phyloP scores from a whole-genome alignment of 2,329 filamentous ascomycete genomes.

The Aspergillus sp. region DNA sequence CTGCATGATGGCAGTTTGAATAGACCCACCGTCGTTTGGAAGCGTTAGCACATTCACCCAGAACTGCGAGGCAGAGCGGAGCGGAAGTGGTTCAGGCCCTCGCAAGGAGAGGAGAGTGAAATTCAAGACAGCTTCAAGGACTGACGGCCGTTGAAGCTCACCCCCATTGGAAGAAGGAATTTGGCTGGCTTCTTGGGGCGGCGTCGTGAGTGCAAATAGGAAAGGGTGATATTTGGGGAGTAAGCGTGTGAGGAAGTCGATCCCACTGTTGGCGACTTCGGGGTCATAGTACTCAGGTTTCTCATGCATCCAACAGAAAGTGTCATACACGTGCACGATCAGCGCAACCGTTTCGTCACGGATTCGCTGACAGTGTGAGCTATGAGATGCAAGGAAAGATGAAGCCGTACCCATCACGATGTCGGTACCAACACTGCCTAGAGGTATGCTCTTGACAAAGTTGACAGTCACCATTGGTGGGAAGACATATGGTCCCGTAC shows the following conservation, averaged over 20 bases:
- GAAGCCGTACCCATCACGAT: slow-evolving; percentile 50
- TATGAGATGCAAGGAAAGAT: slow-evolving; percentile 48
- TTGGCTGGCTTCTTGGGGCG: slow-evolving; percentile 20
- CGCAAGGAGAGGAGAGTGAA: slow-evolving; percentile 45
- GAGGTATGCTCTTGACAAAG: slow-evolving; percentile 45
- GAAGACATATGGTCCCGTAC: slow-evolving; percentile 47
- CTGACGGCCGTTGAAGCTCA: slow-evolving; percentile 26
- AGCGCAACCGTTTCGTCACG: slow-evolving; percentile 37
- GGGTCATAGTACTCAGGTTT: slow-evolving; percentile 41
- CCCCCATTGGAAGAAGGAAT: background rate
- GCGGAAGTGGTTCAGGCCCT: slow-evolving; percentile 48
- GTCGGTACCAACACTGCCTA: slow-evolving; percentile 44
- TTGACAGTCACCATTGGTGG: slow-evolving; percentile 43
- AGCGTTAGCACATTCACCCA: slow-evolving; percentile 45
- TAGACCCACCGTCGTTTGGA: slow-evolving; percentile 27
- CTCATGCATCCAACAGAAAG: slow-evolving; percentile 41
- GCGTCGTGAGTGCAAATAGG: slow-evolving; percentile 39
- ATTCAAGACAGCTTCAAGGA: slow-evolving; percentile 40
- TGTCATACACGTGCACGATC: slow-evolving; percentile 43
- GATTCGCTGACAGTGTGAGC: slow-evolving; percentile 37
- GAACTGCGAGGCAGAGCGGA: slow-evolving; percentile 49
- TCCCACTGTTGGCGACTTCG: slow-evolving; percentile 47
- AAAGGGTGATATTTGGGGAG: slow-evolving; percentile 44
- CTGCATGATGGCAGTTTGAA: slow-evolving; percentile 36
- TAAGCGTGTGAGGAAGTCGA: slow-evolving; percentile 48